Evolutionary conservation across 2,329 filamentous ascomycete species (phyloP).

Genomic region (Apiospora pterosperma): DNA sequence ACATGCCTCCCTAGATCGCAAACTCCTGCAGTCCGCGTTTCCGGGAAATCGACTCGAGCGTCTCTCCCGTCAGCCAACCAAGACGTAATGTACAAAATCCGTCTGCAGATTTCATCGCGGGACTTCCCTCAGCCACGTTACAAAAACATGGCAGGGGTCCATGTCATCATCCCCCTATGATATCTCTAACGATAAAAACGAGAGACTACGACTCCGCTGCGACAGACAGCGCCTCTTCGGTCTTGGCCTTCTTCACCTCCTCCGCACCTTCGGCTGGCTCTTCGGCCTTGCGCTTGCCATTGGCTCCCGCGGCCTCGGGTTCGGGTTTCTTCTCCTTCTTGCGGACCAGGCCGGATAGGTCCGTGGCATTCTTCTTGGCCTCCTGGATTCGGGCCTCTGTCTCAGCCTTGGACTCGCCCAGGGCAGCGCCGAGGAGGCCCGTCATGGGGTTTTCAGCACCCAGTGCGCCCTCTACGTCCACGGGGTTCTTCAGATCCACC

Average conservation of each 20-base stretch:
- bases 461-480: constrained; percentile 54
- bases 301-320: constrained; percentile 27
- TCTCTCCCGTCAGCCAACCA: background rate
- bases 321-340: constrained; percentile 47
- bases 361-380: constrained; percentile 69
- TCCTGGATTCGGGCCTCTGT: constrained; percentile 65
- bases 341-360: constrained; percentile 70
- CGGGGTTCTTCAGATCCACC: constrained; percentile 62
- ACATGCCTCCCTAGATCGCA: background rate
- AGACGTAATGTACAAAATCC: background rate
- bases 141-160: background rate
- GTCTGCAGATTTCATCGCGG: background rate
- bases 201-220: background rate
- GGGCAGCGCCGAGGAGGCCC: constrained; percentile 60
- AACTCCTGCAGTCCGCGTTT: background rate
- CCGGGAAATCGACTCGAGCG: background rate
- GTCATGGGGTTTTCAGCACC: constrained; percentile 46
- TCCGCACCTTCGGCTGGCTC: constrained; percentile 27
- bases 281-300: constrained; percentile 42
- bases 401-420: constrained; percentile 59
- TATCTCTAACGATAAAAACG: background rate
- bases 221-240: constrained; percentile 18
- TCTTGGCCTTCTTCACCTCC: constrained; percentile 34
- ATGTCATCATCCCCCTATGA: background rate
- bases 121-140: background rate